Percentiles rank a stretch among this genome's conserved stretches.
Conservation (phyloP, 371 early-diverging fungal species). For the Gilbertella persicaria region DNA sequence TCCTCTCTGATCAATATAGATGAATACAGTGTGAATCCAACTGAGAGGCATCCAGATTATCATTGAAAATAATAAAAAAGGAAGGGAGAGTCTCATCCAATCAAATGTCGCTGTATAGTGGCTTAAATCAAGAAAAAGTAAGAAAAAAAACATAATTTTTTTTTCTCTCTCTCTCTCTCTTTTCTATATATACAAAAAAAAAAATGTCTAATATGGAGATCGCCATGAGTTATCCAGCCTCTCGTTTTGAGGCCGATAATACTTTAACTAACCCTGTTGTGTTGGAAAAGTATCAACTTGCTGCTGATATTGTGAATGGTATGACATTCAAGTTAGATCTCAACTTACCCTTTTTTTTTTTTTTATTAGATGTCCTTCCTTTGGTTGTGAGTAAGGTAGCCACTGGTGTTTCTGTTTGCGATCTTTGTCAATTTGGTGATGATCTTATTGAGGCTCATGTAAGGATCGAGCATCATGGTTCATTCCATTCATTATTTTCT, state of each 20-base stretch:
- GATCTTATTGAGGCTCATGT: slow-evolving; percentile 68
- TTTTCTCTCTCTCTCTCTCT: neutral
- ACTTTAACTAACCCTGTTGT: slow-evolving; percentile 62
- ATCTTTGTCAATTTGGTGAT: slow-evolving; percentile 85
- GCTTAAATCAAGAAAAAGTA: neutral
- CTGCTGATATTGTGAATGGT: slow-evolving; percentile 83
- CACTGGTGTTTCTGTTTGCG: slow-evolving; percentile 66
- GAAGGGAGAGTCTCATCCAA: neutral
- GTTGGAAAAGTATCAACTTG: slow-evolving; percentile 79
- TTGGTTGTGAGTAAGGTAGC: slow-evolving; percentile 57
- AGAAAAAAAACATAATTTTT: neutral
- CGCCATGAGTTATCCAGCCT: slow-evolving; percentile 38
- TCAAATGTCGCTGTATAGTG: neutral
- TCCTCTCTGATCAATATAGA: slow-evolving; percentile 34
- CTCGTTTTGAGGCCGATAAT: slow-evolving; percentile 69
- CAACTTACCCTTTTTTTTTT: slow-evolving; percentile 1
- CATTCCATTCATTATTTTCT: no score
- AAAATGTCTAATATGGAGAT: slow-evolving; percentile 38
- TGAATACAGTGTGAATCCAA: slow-evolving; percentile 9
- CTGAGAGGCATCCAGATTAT: neutral
- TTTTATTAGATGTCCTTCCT: slow-evolving; percentile 41
- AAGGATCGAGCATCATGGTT: no score
- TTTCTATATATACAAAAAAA: neutral
- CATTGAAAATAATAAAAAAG: neutral
- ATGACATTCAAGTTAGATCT: slow-evolving; percentile 10